These are phyloP conservation scores for Blastobotrys arbuscula DNA, from an alignment of 1,139 yeast genomes.

Conservation along the genomic window DNA sequence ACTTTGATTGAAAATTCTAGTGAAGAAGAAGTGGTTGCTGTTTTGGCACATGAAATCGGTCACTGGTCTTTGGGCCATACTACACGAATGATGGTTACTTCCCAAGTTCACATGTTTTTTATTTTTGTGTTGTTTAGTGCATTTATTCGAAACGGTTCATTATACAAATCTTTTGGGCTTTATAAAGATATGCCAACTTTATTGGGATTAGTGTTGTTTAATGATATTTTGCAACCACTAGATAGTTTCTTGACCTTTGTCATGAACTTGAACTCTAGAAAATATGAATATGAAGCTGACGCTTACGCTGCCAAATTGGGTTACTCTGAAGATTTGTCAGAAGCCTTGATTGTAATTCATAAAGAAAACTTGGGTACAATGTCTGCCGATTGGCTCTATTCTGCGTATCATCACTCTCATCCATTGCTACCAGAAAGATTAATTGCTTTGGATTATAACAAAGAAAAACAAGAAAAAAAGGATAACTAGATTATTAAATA, in stretches of 20 bases:
- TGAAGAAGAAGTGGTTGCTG: conserved; percentile 81
- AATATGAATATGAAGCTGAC: conserved; percentile 91
- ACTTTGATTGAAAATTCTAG: conserved; percentile 79
- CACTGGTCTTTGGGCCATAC: conserved; percentile 94
- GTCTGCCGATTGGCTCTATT: conserved; percentile 84
- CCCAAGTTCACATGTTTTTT: conserved; percentile 58
- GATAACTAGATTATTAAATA: not conserved
- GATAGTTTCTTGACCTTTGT: conserved; percentile 63
- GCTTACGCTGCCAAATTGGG: conserved; percentile 73
- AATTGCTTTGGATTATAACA: conserved; percentile 44
- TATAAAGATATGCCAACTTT: conserved; percentile 56
- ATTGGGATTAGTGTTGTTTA: conserved; percentile 64
- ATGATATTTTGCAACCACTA: conserved; percentile 68
- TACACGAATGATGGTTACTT: conserved; percentile 57
- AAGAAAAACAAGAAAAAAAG: not conserved
- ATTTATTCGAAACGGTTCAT: conserved; percentile 70
- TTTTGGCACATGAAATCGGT: conserved; percentile 94
- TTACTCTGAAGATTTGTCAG: conserved; percentile 59
- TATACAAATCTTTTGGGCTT: conserved; percentile 79
- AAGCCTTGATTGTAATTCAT: conserved; percentile 68
- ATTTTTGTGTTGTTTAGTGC: conserved; percentile 70
- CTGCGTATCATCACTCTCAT: conserved; percentile 85
- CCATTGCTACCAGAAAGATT: conserved; percentile 89
- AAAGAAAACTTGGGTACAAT: conserved; percentile 75
- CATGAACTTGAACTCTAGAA: conserved; percentile 68